These are phyloP conservation scores for Ceratobasidium sp. DNA, from an alignment of 1,284 basidiomycete genomes.

Conservation along the genomic window DNA sequence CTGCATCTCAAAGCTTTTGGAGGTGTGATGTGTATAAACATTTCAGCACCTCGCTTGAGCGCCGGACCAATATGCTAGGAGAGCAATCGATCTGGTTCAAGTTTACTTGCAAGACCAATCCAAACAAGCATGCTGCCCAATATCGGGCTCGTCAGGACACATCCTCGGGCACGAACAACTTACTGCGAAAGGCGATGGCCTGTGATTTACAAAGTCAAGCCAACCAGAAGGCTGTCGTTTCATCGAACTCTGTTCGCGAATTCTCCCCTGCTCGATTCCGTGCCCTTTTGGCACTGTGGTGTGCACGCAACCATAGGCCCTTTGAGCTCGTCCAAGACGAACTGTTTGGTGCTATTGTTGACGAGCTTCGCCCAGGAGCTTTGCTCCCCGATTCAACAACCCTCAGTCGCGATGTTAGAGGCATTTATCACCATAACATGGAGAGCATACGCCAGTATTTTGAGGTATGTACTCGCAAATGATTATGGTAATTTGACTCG, in stretches of 20 bases:
- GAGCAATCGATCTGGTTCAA: slow-evolving; percentile 14
- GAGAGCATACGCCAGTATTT: not conserved
- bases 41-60: not conserved
- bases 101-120: slow-evolving; percentile 6
- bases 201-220: not conserved
- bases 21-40: slow-evolving; percentile 3
- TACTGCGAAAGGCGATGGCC: not conserved
- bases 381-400: not conserved
- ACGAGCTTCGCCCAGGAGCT: slow-evolving; percentile 14
- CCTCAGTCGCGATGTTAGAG: not conserved
- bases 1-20: not conserved
- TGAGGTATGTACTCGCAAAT: not conserved
- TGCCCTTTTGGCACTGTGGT: slow-evolving; percentile 1
- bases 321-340: slow-evolving; percentile 16
- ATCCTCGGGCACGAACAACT: slow-evolving; percentile 4
- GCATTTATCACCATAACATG: not conserved
- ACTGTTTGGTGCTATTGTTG: not conserved
- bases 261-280: slow-evolving; percentile 21
- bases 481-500: not conserved
- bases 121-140: slow-evolving; percentile 5
- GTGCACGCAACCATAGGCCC: slow-evolving; percentile 15
- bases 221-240: no score
- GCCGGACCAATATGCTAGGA: not conserved
- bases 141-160: slow-evolving; percentile 7
- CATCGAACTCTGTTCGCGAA: no score